Percentiles rank a stretch among this genome's conserved stretches.
phyloP scores from a whole-genome alignment of 441 rosid species.

The Lepidium campestre region DNA sequence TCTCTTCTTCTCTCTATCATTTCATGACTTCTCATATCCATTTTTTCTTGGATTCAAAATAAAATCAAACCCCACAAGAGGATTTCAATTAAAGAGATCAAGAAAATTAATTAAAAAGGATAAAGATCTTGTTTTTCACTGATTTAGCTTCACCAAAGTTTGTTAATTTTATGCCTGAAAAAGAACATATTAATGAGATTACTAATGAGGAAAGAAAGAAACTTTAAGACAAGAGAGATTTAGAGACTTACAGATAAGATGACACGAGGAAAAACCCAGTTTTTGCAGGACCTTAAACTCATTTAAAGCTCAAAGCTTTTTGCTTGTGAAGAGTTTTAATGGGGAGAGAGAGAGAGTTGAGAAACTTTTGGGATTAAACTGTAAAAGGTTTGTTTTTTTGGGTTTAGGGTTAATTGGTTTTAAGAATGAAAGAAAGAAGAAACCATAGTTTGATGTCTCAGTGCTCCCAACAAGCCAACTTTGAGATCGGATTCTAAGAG shows the following conservation, averaged over 20 bases:
- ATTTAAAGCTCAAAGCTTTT: constrained; percentile 21
- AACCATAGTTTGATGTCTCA: constrained; percentile 42
- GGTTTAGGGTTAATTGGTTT: constrained; percentile 13
- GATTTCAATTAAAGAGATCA: not conserved
- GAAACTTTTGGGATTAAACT: constrained; percentile 15
- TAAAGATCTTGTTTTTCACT: not conserved
- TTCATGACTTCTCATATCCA: constrained; percentile 38
- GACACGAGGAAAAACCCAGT: constrained; percentile 19
- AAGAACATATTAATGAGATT: constrained; percentile 18
- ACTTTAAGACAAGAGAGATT: constrained; percentile 5
- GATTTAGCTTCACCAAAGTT: not conserved
- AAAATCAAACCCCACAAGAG: constrained; percentile 1
- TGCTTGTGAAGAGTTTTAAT: constrained; percentile 20
- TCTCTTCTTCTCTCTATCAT: constrained; percentile 46
- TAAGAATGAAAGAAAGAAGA: constrained; percentile 16
- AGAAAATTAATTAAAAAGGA: not conserved
- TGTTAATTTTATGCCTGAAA: constrained; percentile 23
- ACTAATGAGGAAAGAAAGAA: constrained; percentile 5
- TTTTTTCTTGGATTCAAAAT: constrained; percentile 34
- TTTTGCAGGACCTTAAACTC: constrained; percentile 25
- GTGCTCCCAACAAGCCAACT: constrained; percentile 67
- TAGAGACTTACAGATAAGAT: constrained; percentile 25
- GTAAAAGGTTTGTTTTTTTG: not conserved
- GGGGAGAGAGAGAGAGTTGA: constrained; percentile 21
- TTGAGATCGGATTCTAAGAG: constrained; percentile 68